phyloP scores from a whole-genome alignment of 2,329 filamentous ascomycete genomes.

The Monilinia laxa region DNA sequence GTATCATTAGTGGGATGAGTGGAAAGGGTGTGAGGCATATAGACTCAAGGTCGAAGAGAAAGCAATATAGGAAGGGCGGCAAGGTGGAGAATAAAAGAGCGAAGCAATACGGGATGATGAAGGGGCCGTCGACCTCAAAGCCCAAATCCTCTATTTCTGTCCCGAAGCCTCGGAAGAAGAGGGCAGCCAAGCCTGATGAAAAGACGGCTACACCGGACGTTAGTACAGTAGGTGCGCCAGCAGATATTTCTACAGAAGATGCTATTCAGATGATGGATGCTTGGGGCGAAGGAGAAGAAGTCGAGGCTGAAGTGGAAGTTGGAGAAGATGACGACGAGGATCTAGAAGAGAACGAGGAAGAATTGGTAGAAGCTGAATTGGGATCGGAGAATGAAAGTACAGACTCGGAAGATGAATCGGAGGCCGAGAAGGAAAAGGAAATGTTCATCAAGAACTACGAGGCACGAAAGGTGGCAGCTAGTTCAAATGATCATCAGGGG shows the following conservation, averaged over 20 bases:
- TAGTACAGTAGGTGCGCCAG: background rate
- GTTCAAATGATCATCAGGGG: background rate
- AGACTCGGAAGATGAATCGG: constrained; percentile 19
- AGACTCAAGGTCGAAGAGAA: constrained; percentile 23
- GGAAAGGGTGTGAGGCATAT: constrained; percentile 26
- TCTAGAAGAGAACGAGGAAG: constrained; percentile 8
- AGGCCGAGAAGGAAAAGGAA: constrained; percentile 23
- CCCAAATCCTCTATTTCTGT: background rate
- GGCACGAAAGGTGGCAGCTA: background rate
- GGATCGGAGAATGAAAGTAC: constrained; percentile 22
- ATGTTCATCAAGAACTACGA: constrained; percentile 23
- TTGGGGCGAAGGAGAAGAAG: constrained; percentile 11
- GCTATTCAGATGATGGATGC: constrained; percentile 6
- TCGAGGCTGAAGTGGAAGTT: background rate
- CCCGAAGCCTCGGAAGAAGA: constrained; percentile 8
- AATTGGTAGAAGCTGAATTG: constrained; percentile 1
- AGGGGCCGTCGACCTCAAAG: constrained; percentile 17
- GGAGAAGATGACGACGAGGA: constrained; percentile 11
- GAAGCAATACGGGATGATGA: constrained; percentile 20
- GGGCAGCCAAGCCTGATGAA: background rate
- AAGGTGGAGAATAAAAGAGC: constrained; percentile 11
- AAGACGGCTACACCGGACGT: background rate
- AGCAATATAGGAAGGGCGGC: constrained; percentile 21
- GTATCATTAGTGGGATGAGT: constrained; percentile 19
- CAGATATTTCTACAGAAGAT: constrained; percentile 16